Percentiles rank a stretch among this genome's conserved stretches.
Conservation (phyloP, 2,329 filamentous ascomycete species). For the Madurella fahalii region DNA sequence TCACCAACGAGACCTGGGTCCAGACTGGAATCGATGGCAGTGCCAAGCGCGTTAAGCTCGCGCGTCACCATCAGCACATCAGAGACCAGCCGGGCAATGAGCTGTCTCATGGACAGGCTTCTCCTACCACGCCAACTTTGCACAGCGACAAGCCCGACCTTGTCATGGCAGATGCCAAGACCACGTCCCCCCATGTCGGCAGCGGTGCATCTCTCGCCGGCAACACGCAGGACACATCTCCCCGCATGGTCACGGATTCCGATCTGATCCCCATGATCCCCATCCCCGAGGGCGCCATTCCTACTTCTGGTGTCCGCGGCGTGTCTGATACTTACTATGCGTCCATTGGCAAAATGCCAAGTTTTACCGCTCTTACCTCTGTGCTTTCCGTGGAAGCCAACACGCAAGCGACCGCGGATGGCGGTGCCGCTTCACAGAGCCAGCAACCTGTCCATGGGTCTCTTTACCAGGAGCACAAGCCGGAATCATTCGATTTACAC, state of each 20-base stretch:
- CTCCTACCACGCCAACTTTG: neutral
- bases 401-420: neutral
- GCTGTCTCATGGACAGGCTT: neutral
- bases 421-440: neutral
- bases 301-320: slow-evolving; percentile 11
- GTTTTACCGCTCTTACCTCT: neutral
- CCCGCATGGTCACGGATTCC: slow-evolving; percentile 2
- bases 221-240: neutral
- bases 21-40: slow-evolving; percentile 36
- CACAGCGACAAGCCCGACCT: neutral
- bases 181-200: slow-evolving; percentile 1
- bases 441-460: neutral
- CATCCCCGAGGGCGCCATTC: slow-evolving; percentile 5
- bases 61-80: slow-evolving; percentile 22
- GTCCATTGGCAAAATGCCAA: slow-evolving; percentile 6
- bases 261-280: slow-evolving; percentile 11
- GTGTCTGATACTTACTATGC: slow-evolving; percentile 23
- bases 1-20: slow-evolving; percentile 39
- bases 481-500: neutral
- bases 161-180: slow-evolving; percentile 1
- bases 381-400: neutral
- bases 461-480: neutral
- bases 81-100: slow-evolving; percentile 4
- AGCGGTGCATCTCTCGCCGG: slow-evolving; percentile 10
- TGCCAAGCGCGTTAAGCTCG: slow-evolving; percentile 41